Percentiles rank a stretch among this genome's conserved stretches.
These are phyloP conservation scores for Aureobasidium sp. DNA, from an alignment of 2,329 filamentous ascomycete species.

Conservation along the genomic window DNA sequence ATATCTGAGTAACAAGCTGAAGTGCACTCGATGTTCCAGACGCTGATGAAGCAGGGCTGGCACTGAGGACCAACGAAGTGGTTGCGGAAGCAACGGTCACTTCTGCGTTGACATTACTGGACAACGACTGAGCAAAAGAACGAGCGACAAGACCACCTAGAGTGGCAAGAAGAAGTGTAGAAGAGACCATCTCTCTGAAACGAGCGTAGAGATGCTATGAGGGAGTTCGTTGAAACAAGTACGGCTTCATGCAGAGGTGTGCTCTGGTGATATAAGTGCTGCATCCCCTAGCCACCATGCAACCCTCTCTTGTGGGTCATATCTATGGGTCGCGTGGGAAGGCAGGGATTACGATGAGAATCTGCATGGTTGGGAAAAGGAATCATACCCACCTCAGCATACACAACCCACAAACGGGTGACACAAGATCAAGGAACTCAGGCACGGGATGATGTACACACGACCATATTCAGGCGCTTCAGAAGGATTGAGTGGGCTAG, in stretches of 20 bases:
- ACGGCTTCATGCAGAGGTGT: background rate
- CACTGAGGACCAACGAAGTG: background rate
- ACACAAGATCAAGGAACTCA: background rate
- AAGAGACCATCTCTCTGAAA: background rate
- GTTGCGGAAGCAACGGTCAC: background rate
- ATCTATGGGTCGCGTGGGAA: background rate
- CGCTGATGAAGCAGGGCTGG: background rate
- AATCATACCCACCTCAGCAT: background rate
- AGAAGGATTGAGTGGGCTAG: background rate
- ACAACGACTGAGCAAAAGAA: background rate
- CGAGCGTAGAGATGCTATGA: conserved; percentile 5
- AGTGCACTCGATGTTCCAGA: background rate
- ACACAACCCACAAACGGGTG: background rate
- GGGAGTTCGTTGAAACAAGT: background rate
- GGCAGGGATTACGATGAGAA: background rate
- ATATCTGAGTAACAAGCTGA: background rate
- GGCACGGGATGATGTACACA: conserved; percentile 4
- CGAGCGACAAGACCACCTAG: conserved; percentile 3
- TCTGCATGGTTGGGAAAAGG: conserved; percentile 3
- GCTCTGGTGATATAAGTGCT: background rate
- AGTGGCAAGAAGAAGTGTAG: background rate
- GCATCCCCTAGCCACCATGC: background rate
- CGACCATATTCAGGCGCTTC: background rate
- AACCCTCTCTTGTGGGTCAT: background rate
- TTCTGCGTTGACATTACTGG: background rate